Percentiles rank a stretch among this genome's conserved stretches.
phyloP scores from a whole-genome alignment of 2,329 filamentous ascomycete genomes.

The Talaromyces atroroseus region DNA sequence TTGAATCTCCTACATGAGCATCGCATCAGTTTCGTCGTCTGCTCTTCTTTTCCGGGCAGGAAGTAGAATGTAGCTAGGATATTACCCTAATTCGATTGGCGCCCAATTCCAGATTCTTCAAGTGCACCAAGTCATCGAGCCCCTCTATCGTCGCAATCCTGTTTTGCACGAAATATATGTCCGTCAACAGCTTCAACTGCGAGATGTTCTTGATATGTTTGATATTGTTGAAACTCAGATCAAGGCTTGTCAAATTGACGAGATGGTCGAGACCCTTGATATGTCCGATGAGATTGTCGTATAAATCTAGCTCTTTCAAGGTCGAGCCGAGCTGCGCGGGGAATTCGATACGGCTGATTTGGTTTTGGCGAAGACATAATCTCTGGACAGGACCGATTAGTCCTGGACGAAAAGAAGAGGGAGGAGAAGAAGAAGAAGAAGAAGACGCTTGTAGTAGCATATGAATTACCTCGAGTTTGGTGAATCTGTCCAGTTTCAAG shows the following conservation, averaged over 20 bases:
- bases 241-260: slow-evolving; percentile 68
- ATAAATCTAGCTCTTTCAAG: slow-evolving; percentile 82
- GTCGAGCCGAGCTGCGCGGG: slow-evolving; percentile 61
- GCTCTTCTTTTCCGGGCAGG: not conserved
- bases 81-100: slow-evolving; percentile 76
- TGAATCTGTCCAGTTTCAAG: slow-evolving; percentile 78
- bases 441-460: too few species aligned
- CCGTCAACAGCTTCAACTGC: slow-evolving; percentile 69
- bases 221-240: slow-evolving; percentile 98
- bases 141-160: slow-evolving; percentile 85
- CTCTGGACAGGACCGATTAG: slow-evolving; percentile 42
- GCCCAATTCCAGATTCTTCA: slow-evolving; percentile 82
- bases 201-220: slow-evolving; percentile 91
- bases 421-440: too few species aligned
- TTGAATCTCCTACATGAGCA: slow-evolving; percentile 60
- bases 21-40: slow-evolving; percentile 4
- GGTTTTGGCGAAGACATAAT: slow-evolving; percentile 89
- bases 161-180: slow-evolving; percentile 91
- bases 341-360: slow-evolving; percentile 73
- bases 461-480: slow-evolving; percentile 54
- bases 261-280: slow-evolving; percentile 77
- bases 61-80: not conserved
- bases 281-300: slow-evolving; percentile 91
- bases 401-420: not conserved
- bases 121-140: slow-evolving; percentile 65